Evolutionary conservation across 106 monocot species (phyloP).

Genomic region (Chionographis japonica): DNA sequence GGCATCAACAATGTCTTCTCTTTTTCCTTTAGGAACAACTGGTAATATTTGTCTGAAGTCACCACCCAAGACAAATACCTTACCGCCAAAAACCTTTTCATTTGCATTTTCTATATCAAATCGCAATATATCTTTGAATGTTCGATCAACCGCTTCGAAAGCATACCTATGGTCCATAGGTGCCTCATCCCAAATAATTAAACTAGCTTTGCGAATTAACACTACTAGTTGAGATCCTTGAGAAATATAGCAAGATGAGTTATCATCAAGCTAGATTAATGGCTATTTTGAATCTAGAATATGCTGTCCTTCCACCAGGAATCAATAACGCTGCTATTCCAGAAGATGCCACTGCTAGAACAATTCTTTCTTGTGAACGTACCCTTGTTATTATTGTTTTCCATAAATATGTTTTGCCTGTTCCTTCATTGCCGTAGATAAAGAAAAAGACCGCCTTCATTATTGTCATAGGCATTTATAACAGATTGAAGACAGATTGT

Average conservation of each 20-base stretch:
- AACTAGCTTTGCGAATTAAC: neutral
- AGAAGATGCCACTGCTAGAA: neutral
- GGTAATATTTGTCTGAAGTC: too few species aligned
- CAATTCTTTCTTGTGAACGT: neutral
- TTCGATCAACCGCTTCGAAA: neutral
- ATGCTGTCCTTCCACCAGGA: neutral
- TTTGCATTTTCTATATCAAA: too few species aligned
- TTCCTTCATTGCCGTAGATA: neutral
- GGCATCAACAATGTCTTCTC: too few species aligned
- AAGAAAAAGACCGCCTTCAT: neutral
- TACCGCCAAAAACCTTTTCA: too few species aligned
- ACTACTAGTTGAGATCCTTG: neutral
- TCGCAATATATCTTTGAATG: neutral
- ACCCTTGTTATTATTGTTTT: neutral
- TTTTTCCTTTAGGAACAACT: too few species aligned
- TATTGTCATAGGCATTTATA: neutral
- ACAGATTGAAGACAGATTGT: too few species aligned
- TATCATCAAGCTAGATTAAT: constrained; percentile 1
- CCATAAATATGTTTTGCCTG: neutral
- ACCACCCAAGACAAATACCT: too few species aligned
- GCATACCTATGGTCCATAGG: neutral
- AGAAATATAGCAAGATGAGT: neutral
- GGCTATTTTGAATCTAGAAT: constrained; percentile 1
- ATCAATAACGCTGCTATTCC: neutral
- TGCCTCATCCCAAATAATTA: constrained; percentile 4